Percentiles rank a stretch among this genome's conserved stretches.
These are phyloP conservation scores for Logfia minima DNA, from an alignment of 129 eudicot species.

Conservation along the genomic window DNA sequence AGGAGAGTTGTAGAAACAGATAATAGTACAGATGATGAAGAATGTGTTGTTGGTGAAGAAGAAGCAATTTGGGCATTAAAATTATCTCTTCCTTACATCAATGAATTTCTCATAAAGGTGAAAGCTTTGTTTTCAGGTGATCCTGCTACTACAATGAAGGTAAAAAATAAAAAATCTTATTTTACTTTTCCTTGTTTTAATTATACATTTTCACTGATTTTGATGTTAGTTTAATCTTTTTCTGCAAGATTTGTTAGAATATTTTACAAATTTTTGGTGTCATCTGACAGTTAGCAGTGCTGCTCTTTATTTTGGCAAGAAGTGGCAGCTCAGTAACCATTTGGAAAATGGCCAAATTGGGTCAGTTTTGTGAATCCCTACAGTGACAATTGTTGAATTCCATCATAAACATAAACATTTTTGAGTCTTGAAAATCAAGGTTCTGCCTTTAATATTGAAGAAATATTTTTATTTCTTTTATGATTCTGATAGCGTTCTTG, in stretches of 20 bases:
- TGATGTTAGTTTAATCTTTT: constrained; percentile 17
- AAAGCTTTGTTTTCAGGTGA: constrained; percentile 92
- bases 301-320: constrained; percentile 88
- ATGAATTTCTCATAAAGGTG: constrained; percentile 72
- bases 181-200: neutral
- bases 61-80: constrained; percentile 81
- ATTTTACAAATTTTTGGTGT: constrained; percentile 24
- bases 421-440: constrained; percentile 20
- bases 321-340: constrained; percentile 93
- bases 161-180: neutral
- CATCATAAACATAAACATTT: neutral
- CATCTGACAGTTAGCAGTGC: constrained; percentile 75
- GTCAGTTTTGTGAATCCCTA: constrained; percentile 44
- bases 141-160: constrained; percentile 99
- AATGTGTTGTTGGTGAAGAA: constrained; percentile 70
- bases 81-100: constrained; percentile 67
- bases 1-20: constrained; percentile 50
- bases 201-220: constrained; percentile 15
- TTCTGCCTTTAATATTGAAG: constrained; percentile 17
- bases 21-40: constrained; percentile 38
- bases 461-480: neutral
- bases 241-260: constrained; percentile 32
- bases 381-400: constrained; percentile 15
- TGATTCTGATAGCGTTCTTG: constrained; percentile 20
- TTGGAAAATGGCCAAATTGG: constrained; percentile 90